These are phyloP conservation scores for Pseudogymnoascus sp. DNA, from an alignment of 2,329 filamentous ascomycete species.

Conservation along the genomic window DNA sequence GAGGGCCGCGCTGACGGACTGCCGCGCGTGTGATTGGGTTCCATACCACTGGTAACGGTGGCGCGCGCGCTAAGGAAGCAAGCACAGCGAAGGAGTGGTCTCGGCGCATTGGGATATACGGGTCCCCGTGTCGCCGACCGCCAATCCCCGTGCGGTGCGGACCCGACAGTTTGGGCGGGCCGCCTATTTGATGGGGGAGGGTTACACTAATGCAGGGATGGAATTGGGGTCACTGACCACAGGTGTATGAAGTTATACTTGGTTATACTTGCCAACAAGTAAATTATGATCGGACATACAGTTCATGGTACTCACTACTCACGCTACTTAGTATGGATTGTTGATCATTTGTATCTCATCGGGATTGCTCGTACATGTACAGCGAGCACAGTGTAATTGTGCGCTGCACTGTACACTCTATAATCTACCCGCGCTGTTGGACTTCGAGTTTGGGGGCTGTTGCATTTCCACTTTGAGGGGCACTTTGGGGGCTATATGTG, in stretches of 20 bases:
- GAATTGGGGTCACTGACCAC: neutral
- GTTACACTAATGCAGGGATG: slow-evolving; percentile 1
- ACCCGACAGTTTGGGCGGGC: neutral
- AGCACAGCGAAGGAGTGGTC: neutral
- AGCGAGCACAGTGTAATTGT: neutral
- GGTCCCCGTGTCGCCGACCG: neutral
- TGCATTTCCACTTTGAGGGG: neutral
- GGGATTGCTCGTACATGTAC: neutral
- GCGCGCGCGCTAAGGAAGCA: neutral
- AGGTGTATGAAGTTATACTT: neutral
- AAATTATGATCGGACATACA: neutral
- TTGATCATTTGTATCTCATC: neutral
- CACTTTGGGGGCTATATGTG: neutral
- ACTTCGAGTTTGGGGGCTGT: neutral
- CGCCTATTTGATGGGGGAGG: neutral
- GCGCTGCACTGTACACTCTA: neutral
- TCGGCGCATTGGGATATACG: neutral
- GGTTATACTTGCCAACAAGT: neutral
- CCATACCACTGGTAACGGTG: neutral
- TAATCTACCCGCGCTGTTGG: neutral
- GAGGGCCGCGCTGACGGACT: neutral
- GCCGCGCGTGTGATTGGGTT: neutral
- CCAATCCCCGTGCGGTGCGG: neutral
- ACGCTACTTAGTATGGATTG: neutral
- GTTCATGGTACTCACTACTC: neutral